These are phyloP conservation scores for Thermomucor indicae-seudaticae DNA, from an alignment of 371 early-diverging fungal species.

Conservation along the genomic window DNA sequence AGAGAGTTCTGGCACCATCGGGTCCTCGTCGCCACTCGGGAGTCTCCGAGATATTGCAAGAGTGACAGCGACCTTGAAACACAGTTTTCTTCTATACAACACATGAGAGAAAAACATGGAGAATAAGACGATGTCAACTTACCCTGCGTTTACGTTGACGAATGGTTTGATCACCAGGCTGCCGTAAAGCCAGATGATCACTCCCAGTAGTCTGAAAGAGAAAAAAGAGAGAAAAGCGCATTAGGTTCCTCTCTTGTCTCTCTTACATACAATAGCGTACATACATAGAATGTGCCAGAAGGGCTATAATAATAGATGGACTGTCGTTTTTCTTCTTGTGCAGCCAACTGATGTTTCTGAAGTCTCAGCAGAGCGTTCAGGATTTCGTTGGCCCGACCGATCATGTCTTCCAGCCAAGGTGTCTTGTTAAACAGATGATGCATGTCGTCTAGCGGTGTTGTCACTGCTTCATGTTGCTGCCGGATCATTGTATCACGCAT, in stretches of 20 bases:
- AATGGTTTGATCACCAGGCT: neutral
- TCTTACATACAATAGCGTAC: neutral
- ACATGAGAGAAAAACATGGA: neutral
- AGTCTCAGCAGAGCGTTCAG: constrained; percentile 37
- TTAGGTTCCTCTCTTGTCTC: neutral
- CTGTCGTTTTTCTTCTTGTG: constrained; percentile 2
- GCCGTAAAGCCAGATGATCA: constrained; percentile 14
- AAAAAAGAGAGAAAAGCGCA: neutral
- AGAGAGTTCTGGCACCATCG: constrained; percentile 62
- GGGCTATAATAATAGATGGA: neutral
- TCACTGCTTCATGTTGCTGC: constrained; percentile 1
- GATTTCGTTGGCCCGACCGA: constrained; percentile 35
- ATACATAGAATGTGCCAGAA: no score
- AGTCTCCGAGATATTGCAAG: constrained; percentile 61
- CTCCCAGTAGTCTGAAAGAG: neutral
- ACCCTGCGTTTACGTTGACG: neutral
- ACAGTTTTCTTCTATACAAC: constrained; percentile 7
- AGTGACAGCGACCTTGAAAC: constrained; percentile 50
- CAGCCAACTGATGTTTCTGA: constrained; percentile 36
- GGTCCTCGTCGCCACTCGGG: constrained; percentile 75
- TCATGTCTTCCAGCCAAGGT: constrained; percentile 46
- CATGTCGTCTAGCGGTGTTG: constrained; percentile 1
- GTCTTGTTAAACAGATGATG: constrained; percentile 11
- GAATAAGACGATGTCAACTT: constrained; percentile 15
- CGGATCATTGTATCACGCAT: constrained; percentile 12